These are phyloP conservation scores for Aspergillus jensenii DNA, from an alignment of 2,329 filamentous ascomycete genomes.

Conservation along the genomic window DNA sequence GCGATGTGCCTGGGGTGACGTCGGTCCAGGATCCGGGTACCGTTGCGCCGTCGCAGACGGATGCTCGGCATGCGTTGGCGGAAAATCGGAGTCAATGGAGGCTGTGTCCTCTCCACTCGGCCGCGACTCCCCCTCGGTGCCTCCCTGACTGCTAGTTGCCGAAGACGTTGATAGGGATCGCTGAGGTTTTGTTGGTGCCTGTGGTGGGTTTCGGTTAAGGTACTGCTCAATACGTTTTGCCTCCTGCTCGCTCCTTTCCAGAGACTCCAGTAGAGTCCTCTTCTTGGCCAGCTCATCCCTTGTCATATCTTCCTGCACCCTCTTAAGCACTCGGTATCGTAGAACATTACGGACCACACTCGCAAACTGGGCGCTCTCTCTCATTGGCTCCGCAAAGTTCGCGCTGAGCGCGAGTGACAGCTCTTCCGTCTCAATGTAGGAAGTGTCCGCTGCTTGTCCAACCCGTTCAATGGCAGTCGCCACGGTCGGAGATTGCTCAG, in stretches of 20 bases:
- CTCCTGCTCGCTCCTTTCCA: constrained; percentile 93
- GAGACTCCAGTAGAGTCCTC: constrained; percentile 72
- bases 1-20: constrained; percentile 59
- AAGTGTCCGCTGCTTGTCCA: constrained; percentile 91
- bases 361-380: constrained; percentile 95
- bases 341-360: constrained; percentile 88
- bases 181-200: constrained; percentile 53
- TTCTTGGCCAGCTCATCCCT: constrained; percentile 91
- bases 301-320: constrained; percentile 97
- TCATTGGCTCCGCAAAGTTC: constrained; percentile 95
- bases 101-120: constrained; percentile 76
- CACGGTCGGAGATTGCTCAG: constrained; percentile 83
- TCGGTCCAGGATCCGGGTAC: constrained; percentile 34
- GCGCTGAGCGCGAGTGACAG: constrained; percentile 84
- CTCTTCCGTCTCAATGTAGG: constrained; percentile 94
- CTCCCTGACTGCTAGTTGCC: constrained; percentile 39
- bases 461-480: constrained; percentile 91
- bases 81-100: constrained; percentile 95
- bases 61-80: constrained; percentile 80
- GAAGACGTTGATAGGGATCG: constrained; percentile 65
- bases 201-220: constrained; percentile 61
- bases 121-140: constrained; percentile 45
- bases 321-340: constrained; percentile 85
- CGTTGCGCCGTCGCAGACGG: constrained; percentile 64
- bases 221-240: constrained; percentile 93